Evolutionary conservation across 2,329 filamentous ascomycete genomes (phyloP).

Genomic region (Leptographium procerum): DNA sequence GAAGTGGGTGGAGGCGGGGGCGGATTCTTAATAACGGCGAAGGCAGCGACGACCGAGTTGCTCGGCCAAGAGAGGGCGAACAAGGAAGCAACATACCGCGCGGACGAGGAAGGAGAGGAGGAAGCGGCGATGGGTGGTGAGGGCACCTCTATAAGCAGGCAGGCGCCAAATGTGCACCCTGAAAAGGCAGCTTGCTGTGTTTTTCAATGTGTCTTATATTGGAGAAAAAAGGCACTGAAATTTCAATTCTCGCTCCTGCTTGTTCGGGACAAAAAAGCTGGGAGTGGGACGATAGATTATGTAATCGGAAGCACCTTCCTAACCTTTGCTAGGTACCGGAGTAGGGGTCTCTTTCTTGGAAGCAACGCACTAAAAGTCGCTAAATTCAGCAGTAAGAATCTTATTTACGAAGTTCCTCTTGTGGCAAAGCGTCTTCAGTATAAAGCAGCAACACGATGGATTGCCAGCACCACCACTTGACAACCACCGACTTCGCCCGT

Average conservation of each 20-base stretch:
- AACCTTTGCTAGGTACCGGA: neutral
- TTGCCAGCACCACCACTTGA: no score
- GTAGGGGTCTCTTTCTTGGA: no score
- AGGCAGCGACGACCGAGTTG: constrained; percentile 4
- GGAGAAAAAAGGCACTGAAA: neutral
- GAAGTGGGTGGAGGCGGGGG: constrained; percentile 6
- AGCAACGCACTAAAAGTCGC: neutral
- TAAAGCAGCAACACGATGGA: no score
- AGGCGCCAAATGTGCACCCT: neutral
- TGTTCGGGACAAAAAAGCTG: neutral
- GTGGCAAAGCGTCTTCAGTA: no score
- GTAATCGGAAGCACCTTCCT: neutral
- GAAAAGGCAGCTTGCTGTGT: neutral
- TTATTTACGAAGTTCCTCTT: no score
- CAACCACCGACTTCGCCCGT: no score
- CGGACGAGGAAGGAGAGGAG: neutral
- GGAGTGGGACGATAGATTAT: neutral
- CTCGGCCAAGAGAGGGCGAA: constrained; percentile 5
- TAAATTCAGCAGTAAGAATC: no score
- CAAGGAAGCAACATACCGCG: constrained; percentile 8
- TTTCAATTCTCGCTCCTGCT: neutral
- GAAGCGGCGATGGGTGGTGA: neutral
- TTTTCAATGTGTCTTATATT: neutral
- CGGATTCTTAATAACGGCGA: constrained; percentile 7
- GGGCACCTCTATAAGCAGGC: neutral